Conservation (phyloP, 768 basidiomycete genomes). For the Russula griseocarnosa region DNA sequence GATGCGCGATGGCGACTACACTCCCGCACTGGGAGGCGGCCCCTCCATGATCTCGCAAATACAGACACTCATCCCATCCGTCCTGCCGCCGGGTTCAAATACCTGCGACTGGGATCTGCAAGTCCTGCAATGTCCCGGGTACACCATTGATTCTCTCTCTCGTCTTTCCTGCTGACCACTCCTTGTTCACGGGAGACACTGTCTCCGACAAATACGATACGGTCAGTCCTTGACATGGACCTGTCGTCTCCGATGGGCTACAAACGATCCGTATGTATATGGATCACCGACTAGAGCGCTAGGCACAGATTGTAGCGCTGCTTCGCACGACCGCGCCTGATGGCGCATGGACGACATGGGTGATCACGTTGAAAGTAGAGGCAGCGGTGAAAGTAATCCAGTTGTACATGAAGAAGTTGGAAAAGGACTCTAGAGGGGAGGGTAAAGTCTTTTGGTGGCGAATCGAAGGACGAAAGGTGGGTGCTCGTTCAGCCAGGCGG, state of each 20-base stretch:
- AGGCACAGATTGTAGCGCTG: constrained; percentile 64
- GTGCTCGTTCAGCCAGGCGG: constrained; percentile 27
- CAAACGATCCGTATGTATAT: constrained; percentile 67
- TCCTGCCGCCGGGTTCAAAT: constrained; percentile 12
- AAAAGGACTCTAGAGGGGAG: constrained; percentile 58
- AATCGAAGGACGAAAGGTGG: constrained; percentile 52
- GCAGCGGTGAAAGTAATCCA: constrained; percentile 67
- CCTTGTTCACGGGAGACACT: constrained; percentile 86
- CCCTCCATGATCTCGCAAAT: constrained; percentile 57
- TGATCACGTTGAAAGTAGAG: constrained; percentile 50
- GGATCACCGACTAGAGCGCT: constrained; percentile 73
- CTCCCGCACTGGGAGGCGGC: constrained; percentile 40
- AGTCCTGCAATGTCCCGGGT: constrained; percentile 86
- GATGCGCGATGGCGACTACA: constrained; percentile 45
- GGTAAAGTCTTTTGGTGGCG: constrained; percentile 48
- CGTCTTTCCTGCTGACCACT: constrained; percentile 59
- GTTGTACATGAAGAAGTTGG: constrained; percentile 70
- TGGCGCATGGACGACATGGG: too few relatives aligned
- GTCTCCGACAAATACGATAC: constrained; percentile 44
- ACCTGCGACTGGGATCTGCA: constrained; percentile 39
- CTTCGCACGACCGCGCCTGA: constrained; percentile 38
- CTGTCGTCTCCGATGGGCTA: constrained; percentile 62
- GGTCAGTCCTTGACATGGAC: constrained; percentile 90
- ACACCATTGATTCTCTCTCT: constrained; percentile 87
- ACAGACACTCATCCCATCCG: constrained; percentile 47